These are phyloP conservation scores for Sinapis alba DNA, from an alignment of 441 rosid genomes.

Conservation along the genomic window DNA sequence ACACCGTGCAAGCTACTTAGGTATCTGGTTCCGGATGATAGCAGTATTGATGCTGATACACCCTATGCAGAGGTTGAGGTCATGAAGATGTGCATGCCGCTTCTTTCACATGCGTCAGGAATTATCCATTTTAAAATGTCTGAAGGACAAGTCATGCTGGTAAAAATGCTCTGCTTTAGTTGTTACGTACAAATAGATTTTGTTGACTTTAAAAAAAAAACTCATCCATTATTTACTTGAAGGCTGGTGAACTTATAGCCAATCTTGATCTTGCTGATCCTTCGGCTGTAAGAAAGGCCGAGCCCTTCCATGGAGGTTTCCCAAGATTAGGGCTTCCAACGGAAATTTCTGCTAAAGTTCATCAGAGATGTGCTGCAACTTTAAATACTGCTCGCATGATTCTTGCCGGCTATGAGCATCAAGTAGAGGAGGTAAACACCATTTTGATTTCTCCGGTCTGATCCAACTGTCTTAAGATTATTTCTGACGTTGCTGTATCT, in stretches of 20 bases:
- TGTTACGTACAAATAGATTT: not conserved
- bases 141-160: conserved; percentile 99
- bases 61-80: conserved; percentile 99
- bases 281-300: conserved; percentile 98
- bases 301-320: conserved; percentile 90
- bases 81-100: conserved; percentile 99
- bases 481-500: conserved; percentile 13
- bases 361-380: conserved; percentile 97
- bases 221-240: conserved; percentile 32
- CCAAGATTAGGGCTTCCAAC: conserved; percentile 92
- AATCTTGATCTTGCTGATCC: conserved; percentile 96
- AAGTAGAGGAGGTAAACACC: conserved; percentile 76
- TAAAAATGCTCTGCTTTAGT: conserved; percentile 29
- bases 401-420: conserved; percentile 97
- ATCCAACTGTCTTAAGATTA: not conserved
- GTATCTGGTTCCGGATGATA: conserved; percentile 83
- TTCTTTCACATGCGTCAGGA: conserved; percentile 99
- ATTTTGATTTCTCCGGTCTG: too few species aligned
- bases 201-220: not conserved
- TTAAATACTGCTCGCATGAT: conserved; percentile 94
- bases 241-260: conserved; percentile 99
- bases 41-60: conserved; percentile 87
- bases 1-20: conserved; percentile 98
- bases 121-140: conserved; percentile 81
- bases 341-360: conserved; percentile 94